Evolutionary conservation across 179 eudicot species (phyloP).

Genomic region (Gypsophila paniculata): DNA sequence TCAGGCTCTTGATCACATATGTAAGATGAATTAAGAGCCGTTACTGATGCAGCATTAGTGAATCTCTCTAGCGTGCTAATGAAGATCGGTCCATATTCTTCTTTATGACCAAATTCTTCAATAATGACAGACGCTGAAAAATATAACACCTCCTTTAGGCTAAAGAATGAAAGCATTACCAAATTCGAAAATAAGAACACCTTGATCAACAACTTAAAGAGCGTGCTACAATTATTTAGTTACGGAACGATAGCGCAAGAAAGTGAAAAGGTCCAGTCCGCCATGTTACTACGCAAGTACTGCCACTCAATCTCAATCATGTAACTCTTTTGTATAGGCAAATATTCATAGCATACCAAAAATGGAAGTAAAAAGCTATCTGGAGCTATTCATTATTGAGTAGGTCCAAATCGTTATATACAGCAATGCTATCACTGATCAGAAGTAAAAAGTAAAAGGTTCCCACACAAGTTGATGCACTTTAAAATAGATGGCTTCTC

Average conservation of each 20-base stretch:
- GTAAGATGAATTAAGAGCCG: constrained; percentile 84
- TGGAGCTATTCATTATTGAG: not conserved
- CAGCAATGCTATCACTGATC: not conserved
- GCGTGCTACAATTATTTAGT: not conserved
- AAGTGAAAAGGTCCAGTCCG: not conserved
- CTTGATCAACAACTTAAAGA: not conserved
- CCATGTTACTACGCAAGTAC: not conserved
- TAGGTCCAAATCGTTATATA: not conserved
- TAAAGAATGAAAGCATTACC: not conserved
- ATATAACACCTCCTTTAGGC: constrained; percentile 18
- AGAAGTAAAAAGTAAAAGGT: not conserved
- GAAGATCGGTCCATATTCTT: constrained; percentile 76
- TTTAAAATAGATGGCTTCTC: not conserved
- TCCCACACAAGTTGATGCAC: not conserved
- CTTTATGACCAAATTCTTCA: constrained; percentile 85
- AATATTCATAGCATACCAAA: not conserved
- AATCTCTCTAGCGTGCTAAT: constrained; percentile 80
- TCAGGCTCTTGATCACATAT: constrained; percentile 98
- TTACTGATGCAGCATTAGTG: constrained; percentile 72
- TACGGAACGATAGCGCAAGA: not conserved
- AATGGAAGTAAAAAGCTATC: not conserved
- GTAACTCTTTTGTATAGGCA: not conserved
- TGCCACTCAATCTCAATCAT: no score
- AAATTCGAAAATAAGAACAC: not conserved
- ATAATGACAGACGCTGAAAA: constrained; percentile 71